Evolutionary conservation across 169 alveolate species (phyloP), one percentile per base, ranked within the genome.

Genomic region (Cryptosporidium xiaoi): DNA sequence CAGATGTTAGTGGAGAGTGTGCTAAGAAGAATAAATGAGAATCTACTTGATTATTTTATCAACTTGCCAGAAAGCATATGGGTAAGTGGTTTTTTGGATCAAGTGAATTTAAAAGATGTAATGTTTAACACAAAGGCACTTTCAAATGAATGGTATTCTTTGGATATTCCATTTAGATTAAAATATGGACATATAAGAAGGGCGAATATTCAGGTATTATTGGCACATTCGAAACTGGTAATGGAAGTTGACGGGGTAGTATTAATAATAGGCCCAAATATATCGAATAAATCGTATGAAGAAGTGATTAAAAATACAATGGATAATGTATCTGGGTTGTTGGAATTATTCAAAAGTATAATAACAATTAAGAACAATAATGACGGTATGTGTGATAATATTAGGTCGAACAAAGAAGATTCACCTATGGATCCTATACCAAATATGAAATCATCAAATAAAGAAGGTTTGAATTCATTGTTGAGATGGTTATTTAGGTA

Each of bases 1-100:
- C 87, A 77, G 24, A 77, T 77, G 87, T 51, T 77, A 16, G 87
- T 77, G 60, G 87, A 77, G 64, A 77, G 87, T 77, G 87, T 77
- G 34, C 55, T 77, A 31, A 77, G 87, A 44, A 77, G 87, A 44
- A 77, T 77, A 8, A 77, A 77, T 77, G 87, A 77, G 27, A 77
- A 77, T 7, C 27, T 77, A 10, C 71, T 77, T 15, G 64, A 77
- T 62, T 77, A 77, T 18, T 77, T 77, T 34, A 77, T 77, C n/a
- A 77, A 77, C n/a, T 46, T 77, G 51, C 87, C 87, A 1, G 87
- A 77, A 46, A 77, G 87, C 31, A 77, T 77, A 58, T 77, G 87
- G 87, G 16, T 77, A 33, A 77, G 87, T 62, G 87, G 87, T 10
- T 77, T 77, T 62, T 46, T 77, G 27, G 87, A 77, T 51, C 77